A percentile compares a stretch with the other conserved stretches of the same genome.
These are phyloP conservation scores for Nakazawaea wickerhamii DNA, from an alignment of 805 yeast species.

Conservation along the genomic window DNA sequence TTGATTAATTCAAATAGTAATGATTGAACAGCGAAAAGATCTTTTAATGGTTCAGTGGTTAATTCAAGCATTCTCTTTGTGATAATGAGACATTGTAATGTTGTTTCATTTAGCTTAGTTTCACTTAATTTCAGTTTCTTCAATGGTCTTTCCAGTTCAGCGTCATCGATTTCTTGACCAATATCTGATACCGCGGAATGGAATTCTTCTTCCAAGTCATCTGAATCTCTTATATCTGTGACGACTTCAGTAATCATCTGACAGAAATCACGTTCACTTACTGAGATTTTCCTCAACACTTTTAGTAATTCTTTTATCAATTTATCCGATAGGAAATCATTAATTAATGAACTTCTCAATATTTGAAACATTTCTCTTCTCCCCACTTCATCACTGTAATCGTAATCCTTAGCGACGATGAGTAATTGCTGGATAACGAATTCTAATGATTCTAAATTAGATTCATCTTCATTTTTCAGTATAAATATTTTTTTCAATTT, in stretches of 20 bases:
- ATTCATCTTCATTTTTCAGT: slow-evolving; percentile 16
- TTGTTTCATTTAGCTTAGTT: slow-evolving; percentile 39
- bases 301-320: slow-evolving; percentile 52
- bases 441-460: slow-evolving; percentile 49
- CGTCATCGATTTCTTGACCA: too few relatives aligned
- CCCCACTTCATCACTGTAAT: slow-evolving; percentile 87
- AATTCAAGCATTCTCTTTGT: slow-evolving; percentile 67
- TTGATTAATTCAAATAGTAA: slow-evolving; percentile 70
- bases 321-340: slow-evolving; percentile 49
- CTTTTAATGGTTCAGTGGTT: slow-evolving; percentile 57
- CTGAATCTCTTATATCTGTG: slow-evolving; percentile 75
- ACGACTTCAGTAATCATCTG: slow-evolving; percentile 82
- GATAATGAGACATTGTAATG: slow-evolving; percentile 60
- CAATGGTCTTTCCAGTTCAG: slow-evolving; percentile 26
- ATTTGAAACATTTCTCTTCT: slow-evolving; percentile 67
- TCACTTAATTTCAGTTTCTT: slow-evolving; percentile 33
- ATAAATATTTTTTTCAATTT: slow-evolving; percentile 32
- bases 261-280: slow-evolving; percentile 78
- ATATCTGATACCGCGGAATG: slow-evolving; percentile 40
- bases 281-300: slow-evolving; percentile 65
- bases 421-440: slow-evolving; percentile 74
- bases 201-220: slow-evolving; percentile 36
- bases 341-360: slow-evolving; percentile 52
- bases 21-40: slow-evolving; percentile 61
- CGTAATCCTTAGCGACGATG: slow-evolving; percentile 61